These are phyloP conservation scores for Myxozyma kluyveri DNA, from an alignment of 805 yeast species.

Conservation along the genomic window DNA sequence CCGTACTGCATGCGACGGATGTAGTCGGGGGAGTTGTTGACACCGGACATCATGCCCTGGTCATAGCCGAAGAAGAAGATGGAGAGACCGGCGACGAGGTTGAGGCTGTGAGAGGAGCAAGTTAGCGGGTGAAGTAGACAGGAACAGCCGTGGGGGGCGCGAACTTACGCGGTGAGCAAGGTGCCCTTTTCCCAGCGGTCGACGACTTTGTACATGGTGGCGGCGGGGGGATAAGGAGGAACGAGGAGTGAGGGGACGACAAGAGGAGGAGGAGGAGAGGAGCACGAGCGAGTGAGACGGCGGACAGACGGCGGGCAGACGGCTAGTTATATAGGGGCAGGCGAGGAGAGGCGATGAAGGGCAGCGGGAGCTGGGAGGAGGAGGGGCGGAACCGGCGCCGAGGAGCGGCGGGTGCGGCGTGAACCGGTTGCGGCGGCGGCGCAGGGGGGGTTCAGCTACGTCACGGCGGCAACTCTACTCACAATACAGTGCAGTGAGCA, in stretches of 20 bases:
- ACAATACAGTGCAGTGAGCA: too few species aligned
- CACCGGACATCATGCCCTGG: slow-evolving; percentile 46
- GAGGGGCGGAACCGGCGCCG: background rate
- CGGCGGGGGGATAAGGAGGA: background rate
- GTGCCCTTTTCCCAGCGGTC: slow-evolving; percentile 15
- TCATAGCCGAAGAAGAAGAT: slow-evolving; percentile 46
- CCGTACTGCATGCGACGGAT: slow-evolving; percentile 29
- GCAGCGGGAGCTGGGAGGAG: background rate
- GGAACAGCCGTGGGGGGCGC: background rate
- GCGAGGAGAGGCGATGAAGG: background rate
- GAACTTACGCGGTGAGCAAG: slow-evolving; percentile 16
- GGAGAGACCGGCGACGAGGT: slow-evolving; percentile 32
- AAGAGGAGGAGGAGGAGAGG: background rate
- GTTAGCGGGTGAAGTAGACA: background rate
- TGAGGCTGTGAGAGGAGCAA: slow-evolving; percentile 8
- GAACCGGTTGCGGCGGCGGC: too few species aligned
- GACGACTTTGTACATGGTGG: slow-evolving; percentile 5
- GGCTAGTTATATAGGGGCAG: background rate
- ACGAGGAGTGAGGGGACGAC: background rate
- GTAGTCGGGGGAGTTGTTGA: slow-evolving; percentile 37
- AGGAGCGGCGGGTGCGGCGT: background rate
- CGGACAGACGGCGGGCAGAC: slow-evolving; percentile 6
- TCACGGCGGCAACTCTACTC: too few species aligned
- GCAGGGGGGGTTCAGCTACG: too few species aligned
- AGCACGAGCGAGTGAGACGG: background rate